Conservation (phyloP, 371 early-diverging fungal genomes). For the Choanephora cucurbitarum region DNA sequence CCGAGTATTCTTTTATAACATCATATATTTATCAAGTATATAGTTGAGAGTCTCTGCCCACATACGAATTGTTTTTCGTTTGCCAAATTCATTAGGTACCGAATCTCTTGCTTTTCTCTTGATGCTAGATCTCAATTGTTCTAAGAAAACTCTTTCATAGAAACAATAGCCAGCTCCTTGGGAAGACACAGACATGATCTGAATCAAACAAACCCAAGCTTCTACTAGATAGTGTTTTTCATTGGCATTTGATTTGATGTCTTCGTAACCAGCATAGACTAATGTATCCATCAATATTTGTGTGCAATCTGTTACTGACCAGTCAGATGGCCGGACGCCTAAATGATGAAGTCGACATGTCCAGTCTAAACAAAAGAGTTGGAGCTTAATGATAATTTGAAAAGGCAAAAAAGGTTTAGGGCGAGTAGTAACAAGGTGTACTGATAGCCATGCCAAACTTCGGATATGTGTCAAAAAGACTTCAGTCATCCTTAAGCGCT, state of each 20-base stretch:
- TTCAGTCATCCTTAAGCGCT: not conserved
- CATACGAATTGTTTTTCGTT: conserved; percentile 9
- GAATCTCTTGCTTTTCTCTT: not conserved
- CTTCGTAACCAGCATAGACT: conserved; percentile 17
- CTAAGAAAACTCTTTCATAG: conserved; percentile 8
- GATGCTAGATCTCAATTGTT: conserved; percentile 11
- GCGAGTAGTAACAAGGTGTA: not conserved
- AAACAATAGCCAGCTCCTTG: conserved; percentile 12
- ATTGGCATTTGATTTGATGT: not conserved
- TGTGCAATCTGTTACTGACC: conserved; percentile 17
- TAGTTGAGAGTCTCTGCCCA: conserved; percentile 15
- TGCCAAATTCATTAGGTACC: not conserved
- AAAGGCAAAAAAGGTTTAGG: not conserved
- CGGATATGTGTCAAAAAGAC: conserved; percentile 8
- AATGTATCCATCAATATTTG: conserved; percentile 15
- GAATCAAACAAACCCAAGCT: conserved; percentile 22
- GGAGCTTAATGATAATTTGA: conserved; percentile 10
- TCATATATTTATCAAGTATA: conserved; percentile 14
- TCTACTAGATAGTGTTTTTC: conserved; percentile 11
- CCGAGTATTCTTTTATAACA: not conserved
- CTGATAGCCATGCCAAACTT: not conserved
- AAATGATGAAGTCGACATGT: conserved; percentile 22
- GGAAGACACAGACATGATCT: conserved; percentile 22
- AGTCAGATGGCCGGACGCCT: conserved; percentile 4
- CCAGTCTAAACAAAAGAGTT: conserved; percentile 24